Percentiles rank a stretch among this genome's conserved stretches.
Conservation (phyloP, 495 filamentous ascomycete genomes). For the Annulohypoxylon nitens region DNA sequence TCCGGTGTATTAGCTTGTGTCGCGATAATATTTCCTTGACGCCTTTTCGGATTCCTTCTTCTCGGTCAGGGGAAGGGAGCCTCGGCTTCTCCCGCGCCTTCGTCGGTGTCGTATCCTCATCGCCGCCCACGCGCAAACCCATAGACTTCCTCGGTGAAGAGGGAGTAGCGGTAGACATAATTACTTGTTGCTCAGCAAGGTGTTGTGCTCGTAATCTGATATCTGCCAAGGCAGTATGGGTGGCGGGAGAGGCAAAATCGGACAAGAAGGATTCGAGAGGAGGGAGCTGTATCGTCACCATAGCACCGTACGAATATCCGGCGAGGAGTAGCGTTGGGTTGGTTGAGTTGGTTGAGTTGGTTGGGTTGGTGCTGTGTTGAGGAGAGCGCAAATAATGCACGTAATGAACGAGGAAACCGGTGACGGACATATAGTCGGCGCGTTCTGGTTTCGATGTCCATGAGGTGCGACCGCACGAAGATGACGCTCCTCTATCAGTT, state of each 20-base stretch:
- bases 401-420: constrained; percentile 82
- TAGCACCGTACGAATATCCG: constrained; percentile 93
- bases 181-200: constrained; percentile 68
- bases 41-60: constrained; percentile 57
- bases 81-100: constrained; percentile 42
- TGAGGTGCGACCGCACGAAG: constrained; percentile 79
- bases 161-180: constrained; percentile 44
- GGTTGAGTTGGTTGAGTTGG: background rate
- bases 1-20: constrained; percentile 49
- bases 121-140: constrained; percentile 57
- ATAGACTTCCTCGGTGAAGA: constrained; percentile 49
- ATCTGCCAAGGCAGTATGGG: constrained; percentile 69
- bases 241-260: constrained; percentile 65
- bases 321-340: constrained; percentile 67
- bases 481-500: constrained; percentile 78
- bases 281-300: constrained; percentile 82
- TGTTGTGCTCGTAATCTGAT: constrained; percentile 75
- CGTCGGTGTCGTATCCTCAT: constrained; percentile 50
- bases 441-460: constrained; percentile 88
- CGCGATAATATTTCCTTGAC: constrained; percentile 57
- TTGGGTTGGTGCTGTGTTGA: constrained; percentile 15
- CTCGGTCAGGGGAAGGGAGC: constrained; percentile 43
- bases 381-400: constrained; percentile 62
- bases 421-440: constrained; percentile 83
- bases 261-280: constrained; percentile 67